Evolutionary conservation across 306 rosid species (phyloP).

Genomic region (Neltuma alba): DNA sequence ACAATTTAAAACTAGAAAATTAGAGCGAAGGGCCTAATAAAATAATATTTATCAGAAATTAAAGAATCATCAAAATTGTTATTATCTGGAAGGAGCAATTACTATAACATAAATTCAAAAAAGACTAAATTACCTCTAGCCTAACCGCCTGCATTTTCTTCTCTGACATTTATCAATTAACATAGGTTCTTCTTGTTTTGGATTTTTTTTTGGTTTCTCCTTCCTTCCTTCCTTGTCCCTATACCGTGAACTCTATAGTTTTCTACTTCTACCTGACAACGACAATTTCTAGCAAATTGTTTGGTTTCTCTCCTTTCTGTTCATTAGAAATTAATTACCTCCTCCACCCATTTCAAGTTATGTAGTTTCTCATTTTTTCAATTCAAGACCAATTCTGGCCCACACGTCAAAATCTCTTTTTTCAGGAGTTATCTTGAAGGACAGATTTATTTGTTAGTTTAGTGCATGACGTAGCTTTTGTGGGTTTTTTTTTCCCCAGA

Average conservation of each 20-base stretch:
- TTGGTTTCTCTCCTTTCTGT: conserved; percentile 32
- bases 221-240: background rate
- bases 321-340: conserved; percentile 29
- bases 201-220: conserved; percentile 10
- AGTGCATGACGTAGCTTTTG: background rate
- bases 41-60: too few species aligned
- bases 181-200: too few species aligned
- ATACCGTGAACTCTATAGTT: conserved; percentile 17
- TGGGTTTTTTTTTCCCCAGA: background rate
- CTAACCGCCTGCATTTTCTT: too few species aligned
- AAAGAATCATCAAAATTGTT: too few species aligned
- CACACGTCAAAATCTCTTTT: conserved; percentile 25
- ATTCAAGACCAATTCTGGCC: conserved; percentile 38
- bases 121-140: too few species aligned
- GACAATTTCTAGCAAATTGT: conserved; percentile 45
- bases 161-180: too few species aligned
- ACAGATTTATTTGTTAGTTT: conserved; percentile 2
- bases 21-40: too few species aligned
- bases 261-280: conserved; percentile 41
- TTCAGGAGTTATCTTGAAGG: background rate
- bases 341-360: conserved; percentile 37
- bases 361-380: conserved; percentile 37
- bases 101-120: too few species aligned
- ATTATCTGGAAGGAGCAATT: too few species aligned
- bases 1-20: too few species aligned